phyloP scores from a whole-genome alignment of 345 rosid genomes.

The Physaria fendleri region DNA sequence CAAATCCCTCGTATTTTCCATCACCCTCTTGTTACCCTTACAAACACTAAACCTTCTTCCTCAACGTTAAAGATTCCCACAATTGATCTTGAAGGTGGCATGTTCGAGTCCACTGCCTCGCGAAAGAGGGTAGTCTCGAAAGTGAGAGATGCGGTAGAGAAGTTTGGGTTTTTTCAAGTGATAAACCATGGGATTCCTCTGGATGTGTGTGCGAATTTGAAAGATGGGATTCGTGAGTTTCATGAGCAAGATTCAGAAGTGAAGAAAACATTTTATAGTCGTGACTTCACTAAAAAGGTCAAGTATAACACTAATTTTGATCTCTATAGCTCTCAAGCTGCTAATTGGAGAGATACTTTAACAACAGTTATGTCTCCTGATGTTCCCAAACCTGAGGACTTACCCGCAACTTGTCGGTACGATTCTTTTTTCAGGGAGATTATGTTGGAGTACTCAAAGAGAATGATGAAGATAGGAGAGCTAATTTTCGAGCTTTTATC shows the following conservation, averaged over 20 bases:
- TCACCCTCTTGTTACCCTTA: neutral
- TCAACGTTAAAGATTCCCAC: neutral
- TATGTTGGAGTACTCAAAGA: slow-evolving; percentile 32
- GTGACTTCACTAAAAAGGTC: slow-evolving; percentile 4
- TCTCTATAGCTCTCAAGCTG: slow-evolving; percentile 17
- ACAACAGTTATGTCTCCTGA: slow-evolving; percentile 17
- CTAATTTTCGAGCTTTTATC: slow-evolving; percentile 41
- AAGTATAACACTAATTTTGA: slow-evolving; percentile 17
- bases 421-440: slow-evolving; percentile 26
- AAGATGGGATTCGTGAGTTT: slow-evolving; percentile 13
- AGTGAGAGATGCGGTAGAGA: slow-evolving; percentile 9
- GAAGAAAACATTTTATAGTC: slow-evolving; percentile 7
- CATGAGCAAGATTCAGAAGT: slow-evolving; percentile 19
- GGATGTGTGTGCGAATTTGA: neutral
- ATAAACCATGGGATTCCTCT: slow-evolving; percentile 21
- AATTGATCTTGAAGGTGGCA: slow-evolving; percentile 8
- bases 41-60: neutral
- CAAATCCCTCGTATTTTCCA: slow-evolving; percentile 27
- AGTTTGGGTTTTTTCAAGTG: slow-evolving; percentile 15
- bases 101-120: neutral
- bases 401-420: slow-evolving; percentile 30
- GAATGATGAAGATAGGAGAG: slow-evolving; percentile 30
- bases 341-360: slow-evolving; percentile 37
- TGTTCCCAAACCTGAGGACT: slow-evolving; percentile 16
- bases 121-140: neutral